These are phyloP conservation scores for Fraxinus nigra DNA, from an alignment of 305 asterid genomes.

Conservation along the genomic window DNA sequence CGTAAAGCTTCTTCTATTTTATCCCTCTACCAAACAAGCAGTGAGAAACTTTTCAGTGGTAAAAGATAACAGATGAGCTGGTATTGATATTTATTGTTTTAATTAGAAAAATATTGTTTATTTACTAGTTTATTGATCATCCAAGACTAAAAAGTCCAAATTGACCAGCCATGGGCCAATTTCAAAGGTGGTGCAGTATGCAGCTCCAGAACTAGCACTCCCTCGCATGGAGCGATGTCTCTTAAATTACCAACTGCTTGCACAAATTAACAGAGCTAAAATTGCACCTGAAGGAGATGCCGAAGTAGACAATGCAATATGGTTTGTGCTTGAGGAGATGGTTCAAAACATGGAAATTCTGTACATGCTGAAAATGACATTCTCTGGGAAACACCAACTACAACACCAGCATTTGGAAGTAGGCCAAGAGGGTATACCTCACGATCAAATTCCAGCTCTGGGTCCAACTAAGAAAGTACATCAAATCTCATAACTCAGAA, in stretches of 20 bases:
- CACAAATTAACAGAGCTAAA: slow-evolving; percentile 5
- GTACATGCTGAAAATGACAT: slow-evolving; percentile 97
- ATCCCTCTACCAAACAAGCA: slow-evolving; percentile 58
- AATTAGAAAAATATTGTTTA: not conserved
- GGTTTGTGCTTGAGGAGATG: slow-evolving; percentile 98
- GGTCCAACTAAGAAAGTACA: slow-evolving; percentile 76
- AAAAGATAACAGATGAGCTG: not conserved
- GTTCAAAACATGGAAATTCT: slow-evolving; percentile 99
- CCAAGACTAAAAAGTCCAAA: not conserved
- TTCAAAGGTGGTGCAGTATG: not conserved
- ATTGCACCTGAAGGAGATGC: slow-evolving; percentile 94
- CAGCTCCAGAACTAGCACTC: not conserved
- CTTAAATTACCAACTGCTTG: slow-evolving; percentile 2
- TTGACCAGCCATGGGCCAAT: not conserved
- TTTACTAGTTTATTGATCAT: not conserved
- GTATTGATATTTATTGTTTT: not conserved
- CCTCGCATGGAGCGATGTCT: not conserved
- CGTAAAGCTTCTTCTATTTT: slow-evolving; percentile 95
- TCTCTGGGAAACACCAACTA: slow-evolving; percentile 98
- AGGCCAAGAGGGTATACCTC: slow-evolving; percentile 98
- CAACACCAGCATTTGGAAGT: slow-evolving; percentile 96
- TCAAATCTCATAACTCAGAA: slow-evolving; percentile 31
- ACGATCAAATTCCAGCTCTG: slow-evolving; percentile 98
- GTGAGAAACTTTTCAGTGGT: not conserved
- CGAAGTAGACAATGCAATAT: slow-evolving; percentile 95